phyloP scores from a whole-genome alignment of 805 yeast genomes.

The Cyberlindnera misumaiensis region DNA sequence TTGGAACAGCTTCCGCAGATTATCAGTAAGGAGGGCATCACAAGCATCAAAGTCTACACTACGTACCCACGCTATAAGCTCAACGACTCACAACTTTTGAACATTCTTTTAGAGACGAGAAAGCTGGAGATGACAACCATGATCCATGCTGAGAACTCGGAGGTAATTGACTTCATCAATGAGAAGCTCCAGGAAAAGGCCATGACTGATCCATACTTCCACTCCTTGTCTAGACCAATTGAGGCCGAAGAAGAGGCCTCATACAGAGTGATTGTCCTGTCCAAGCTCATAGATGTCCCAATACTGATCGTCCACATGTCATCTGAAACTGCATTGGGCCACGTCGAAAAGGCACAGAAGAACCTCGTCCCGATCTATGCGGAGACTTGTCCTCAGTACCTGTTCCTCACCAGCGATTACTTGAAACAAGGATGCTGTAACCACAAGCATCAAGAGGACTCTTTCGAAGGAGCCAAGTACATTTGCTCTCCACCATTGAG shows the following conservation, averaged over 20 bases:
- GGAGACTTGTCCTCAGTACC: constrained; percentile 46
- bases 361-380: constrained; percentile 36
- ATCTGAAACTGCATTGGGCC: constrained; percentile 32
- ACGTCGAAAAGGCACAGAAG: constrained; percentile 37
- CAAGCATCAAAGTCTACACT: constrained; percentile 30
- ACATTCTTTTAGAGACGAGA: constrained; percentile 32
- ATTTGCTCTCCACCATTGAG: constrained; percentile 46
- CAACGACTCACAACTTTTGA: constrained; percentile 34
- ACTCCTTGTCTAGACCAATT: constrained; percentile 38
- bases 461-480: constrained; percentile 42
- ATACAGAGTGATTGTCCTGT: constrained; percentile 37
- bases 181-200: constrained; percentile 32
- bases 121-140: constrained; percentile 38
- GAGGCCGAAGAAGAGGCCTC: constrained; percentile 45
- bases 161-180: constrained; percentile 35
- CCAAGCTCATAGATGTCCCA: constrained; percentile 39
- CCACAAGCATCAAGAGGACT: constrained; percentile 24
- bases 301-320: constrained; percentile 44
- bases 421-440: constrained; percentile 24
- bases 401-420: constrained; percentile 35
- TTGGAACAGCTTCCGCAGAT: constrained; percentile 28
- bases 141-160: constrained; percentile 48
- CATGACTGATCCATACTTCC: constrained; percentile 36
- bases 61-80: constrained; percentile 38
- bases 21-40: constrained; percentile 21